Evolutionary conservation across 2,329 filamentous ascomycete species (phyloP).

Genomic region (Waltergamsia citrina): DNA sequence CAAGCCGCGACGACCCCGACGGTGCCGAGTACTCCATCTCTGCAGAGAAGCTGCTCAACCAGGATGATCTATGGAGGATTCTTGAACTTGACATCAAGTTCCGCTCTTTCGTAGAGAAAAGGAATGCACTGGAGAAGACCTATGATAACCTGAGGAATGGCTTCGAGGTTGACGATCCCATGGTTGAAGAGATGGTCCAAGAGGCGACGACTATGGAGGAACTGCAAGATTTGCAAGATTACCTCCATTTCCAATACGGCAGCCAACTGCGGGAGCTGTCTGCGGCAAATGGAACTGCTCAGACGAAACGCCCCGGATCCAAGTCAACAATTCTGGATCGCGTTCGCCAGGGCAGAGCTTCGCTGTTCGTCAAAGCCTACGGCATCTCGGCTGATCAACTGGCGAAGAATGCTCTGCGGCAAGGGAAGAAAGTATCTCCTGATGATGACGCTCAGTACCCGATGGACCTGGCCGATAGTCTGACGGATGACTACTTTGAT

Average conservation of each 20-base stretch:
- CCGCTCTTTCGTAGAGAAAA: constrained; percentile 83
- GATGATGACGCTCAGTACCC: constrained; percentile 77
- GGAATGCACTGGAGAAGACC: constrained; percentile 72
- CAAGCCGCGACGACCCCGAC: constrained; percentile 56
- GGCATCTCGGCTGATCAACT: constrained; percentile 85
- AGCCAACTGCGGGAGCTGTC: constrained; percentile 74
- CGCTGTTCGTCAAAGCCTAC: constrained; percentile 77
- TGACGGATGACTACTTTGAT: constrained; percentile 63
- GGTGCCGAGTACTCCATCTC: constrained; percentile 63
- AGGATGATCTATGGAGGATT: constrained; percentile 91
- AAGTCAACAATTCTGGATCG: constrained; percentile 76
- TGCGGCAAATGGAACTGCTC: constrained; percentile 53
- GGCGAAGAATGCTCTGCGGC: constrained; percentile 73
- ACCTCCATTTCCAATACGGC: constrained; percentile 89
- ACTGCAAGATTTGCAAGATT: constrained; percentile 92
- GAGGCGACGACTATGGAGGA: constrained; percentile 84
- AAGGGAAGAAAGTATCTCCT: constrained; percentile 69
- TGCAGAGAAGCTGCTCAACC: constrained; percentile 82
- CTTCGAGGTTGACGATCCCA: constrained; percentile 56
- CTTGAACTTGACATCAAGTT: constrained; percentile 94
- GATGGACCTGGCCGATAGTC: constrained; percentile 75
- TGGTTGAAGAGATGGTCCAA: constrained; percentile 75
- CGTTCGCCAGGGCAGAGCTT: constrained; percentile 70
- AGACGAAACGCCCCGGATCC: constrained; percentile 72
- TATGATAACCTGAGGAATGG: constrained; percentile 60